Base-by-base conservation (phyloP, 2,329 filamentous ascomycete genomes). In the Fusarium mexicanum region DNA sequence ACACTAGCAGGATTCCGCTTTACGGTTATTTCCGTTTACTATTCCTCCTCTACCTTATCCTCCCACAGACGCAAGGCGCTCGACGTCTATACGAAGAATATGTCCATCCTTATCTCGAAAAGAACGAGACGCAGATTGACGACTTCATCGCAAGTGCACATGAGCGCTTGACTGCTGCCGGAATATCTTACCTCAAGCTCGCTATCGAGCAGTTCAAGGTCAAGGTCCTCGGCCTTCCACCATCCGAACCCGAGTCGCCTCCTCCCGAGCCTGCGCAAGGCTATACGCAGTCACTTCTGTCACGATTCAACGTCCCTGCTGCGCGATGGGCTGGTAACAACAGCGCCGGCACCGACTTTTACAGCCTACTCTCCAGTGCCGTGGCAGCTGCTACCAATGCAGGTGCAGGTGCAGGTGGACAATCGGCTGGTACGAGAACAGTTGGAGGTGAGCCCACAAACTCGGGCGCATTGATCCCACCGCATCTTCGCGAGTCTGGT, bases 41-140 rank as follows among this genome's bases (percentile, higher is more conserved):
- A 80, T 92, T 96, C 84, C 91, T 98, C 80, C 91, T 96, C 75
- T 99, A 98, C 86, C 93, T 99, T 71, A 95, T 98, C 79, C 91
- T 98, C n/a, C 96, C 96, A 0, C 96, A 97, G 83, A 96, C 94
- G n/a, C 96, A 98, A 81, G 96, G 96, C 81, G 95, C 95, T 65
- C 93, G 93, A 70, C 85, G 93, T 78, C 87, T 98, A 73, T 99
- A 98, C 86, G 91, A 95, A 79, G 88, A 91, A 71, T 91, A 96
- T 82, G 87, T 98, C 69, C 92, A 97, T 82, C 96, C 96, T 0
- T 98, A 96, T 85, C 91, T 99, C 57, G 87, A 91, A 78, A 89
- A 95, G 70, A 96, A 99, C 83, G 96, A 98, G 84, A 83, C 87
- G 48, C 91, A 94, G 75, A 98, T 99, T 83, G 96, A 99, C 80